Conservation (phyloP, 2,329 filamentous ascomycete species). For the Moelleriella libera region DNA sequence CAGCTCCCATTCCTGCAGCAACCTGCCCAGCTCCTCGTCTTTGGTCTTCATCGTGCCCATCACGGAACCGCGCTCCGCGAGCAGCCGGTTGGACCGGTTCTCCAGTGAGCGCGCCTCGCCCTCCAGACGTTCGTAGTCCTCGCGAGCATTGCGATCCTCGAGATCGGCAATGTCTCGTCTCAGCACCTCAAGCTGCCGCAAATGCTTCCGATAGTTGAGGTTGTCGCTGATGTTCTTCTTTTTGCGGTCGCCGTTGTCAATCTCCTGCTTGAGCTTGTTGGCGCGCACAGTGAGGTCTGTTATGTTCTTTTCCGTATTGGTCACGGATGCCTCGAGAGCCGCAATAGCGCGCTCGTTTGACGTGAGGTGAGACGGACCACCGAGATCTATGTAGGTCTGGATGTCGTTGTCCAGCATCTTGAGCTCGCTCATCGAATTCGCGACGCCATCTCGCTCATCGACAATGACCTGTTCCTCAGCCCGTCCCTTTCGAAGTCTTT, state of each 20-base stretch:
- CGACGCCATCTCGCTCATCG: constrained; percentile 55
- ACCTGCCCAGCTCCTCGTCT: constrained; percentile 60
- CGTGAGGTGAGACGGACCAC: constrained; percentile 57
- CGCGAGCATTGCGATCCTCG: constrained; percentile 64
- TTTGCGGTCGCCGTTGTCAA: constrained; percentile 66
- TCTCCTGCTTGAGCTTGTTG: constrained; percentile 64
- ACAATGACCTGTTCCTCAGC: constrained; percentile 59
- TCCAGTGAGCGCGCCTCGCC: constrained; percentile 56
- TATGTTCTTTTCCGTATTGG: constrained; percentile 53
- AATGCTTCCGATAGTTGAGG: constrained; percentile 66
- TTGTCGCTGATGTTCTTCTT: constrained; percentile 86
- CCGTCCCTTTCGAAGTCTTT: constrained; percentile 57
- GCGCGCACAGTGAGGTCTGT: constrained; percentile 51
- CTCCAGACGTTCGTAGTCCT: constrained; percentile 64
- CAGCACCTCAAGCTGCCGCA: constrained; percentile 53
- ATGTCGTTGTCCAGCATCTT: constrained; percentile 66
- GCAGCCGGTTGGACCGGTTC: constrained; percentile 50
- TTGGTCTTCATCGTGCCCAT: constrained; percentile 72
- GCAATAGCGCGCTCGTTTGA: constrained; percentile 57
- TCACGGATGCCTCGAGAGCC: constrained; percentile 50
- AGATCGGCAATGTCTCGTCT: constrained; percentile 58
- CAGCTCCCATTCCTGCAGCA: constrained; percentile 68
- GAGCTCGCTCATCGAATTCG: constrained; percentile 64
- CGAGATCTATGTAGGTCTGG: constrained; percentile 60
- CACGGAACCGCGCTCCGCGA: constrained; percentile 59